Base-by-base conservation (phyloP, 805 yeast species). In the Ogataea haglerorum region DNA sequence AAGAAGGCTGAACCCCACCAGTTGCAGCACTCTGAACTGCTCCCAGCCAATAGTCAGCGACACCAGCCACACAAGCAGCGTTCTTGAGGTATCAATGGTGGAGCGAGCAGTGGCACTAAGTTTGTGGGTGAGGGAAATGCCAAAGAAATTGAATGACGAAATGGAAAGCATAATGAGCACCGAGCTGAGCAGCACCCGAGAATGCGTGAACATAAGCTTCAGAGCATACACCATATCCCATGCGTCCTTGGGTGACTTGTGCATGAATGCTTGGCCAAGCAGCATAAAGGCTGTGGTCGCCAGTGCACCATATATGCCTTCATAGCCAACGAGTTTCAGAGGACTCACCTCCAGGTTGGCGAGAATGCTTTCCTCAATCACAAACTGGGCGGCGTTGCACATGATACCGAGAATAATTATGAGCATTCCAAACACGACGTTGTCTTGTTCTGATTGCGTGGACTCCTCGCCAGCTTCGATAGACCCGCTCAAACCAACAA, bases 1-100 rank as follows among this genome's bases (percentile, higher is more conserved):
- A 34, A 85, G 64, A 15, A 78, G 53, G 0, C 56, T 63, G 54
- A 85, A 85, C 0, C 93, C 95, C 14, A 73, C 21, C 15, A 79
- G 63, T 58, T 85, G 95, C 37, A 81, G 60, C n/a, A 64, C 52
- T 15, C 69, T 69, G 63, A 84, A 85, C 1, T 68, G 52, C 60
- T 85, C 93, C 95, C 93, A 85, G 3, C 91, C 93, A 47, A 85
- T 53, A 16, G 61, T 38, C 36, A 85, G 64, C 0, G 93, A 85
- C 7, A 82, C 73, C 1, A 80, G 27, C 95, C 95, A 85, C 13
- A 85, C 90, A 19, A 82, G 61, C 17, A 84, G 61, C 0, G 93
- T 85, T 48, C 95, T 70, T 44, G 85, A 80, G 0, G 89, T 80
- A 54, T 85, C 95, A 36, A 85, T 75, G 2, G 93, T 85, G 16